Evolutionary conservation across 371 early-diverging fungal genomes (phyloP).

Genomic region (Mucor plumbeus): DNA sequence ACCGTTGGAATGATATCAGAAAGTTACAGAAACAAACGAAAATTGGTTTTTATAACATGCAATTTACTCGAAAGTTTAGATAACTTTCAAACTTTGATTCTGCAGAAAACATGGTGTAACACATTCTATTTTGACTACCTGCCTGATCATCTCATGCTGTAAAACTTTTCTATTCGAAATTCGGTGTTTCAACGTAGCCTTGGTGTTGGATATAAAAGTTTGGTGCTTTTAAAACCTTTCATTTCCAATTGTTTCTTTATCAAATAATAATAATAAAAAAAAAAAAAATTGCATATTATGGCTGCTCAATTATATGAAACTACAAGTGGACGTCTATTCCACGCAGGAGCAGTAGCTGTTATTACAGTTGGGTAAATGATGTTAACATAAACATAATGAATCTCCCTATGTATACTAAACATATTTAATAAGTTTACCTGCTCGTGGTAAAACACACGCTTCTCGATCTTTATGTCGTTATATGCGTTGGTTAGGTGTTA

Average conservation of each 20-base stretch:
- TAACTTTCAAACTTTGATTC: no score
- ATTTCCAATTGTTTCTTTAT: background rate
- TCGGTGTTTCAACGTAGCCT: no score
- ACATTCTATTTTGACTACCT: no score
- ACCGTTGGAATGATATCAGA: no score
- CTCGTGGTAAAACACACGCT: slow-evolving; percentile 91
- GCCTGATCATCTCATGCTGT: no score
- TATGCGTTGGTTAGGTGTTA: slow-evolving; percentile 93
- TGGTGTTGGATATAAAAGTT: background rate
- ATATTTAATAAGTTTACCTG: slow-evolving; percentile 67
- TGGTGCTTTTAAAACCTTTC: background rate
- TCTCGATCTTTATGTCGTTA: slow-evolving; percentile 91
- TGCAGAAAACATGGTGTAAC: no score
- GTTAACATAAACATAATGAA: background rate
- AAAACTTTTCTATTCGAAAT: no score
- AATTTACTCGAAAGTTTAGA: no score
- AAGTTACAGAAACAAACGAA: no score
- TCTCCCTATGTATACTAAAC: background rate
- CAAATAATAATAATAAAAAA: no score
- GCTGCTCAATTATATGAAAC: slow-evolving; percentile 85
- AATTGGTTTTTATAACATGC: no score
- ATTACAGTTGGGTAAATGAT: slow-evolving; percentile 79
- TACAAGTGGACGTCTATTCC: slow-evolving; percentile 77
- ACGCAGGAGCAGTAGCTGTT: slow-evolving; percentile 84
- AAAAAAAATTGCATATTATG: slow-evolving; percentile 38